These are phyloP conservation scores for Pelargonium cotyledonis DNA, from an alignment of 441 rosid genomes.

Conservation along the genomic window DNA sequence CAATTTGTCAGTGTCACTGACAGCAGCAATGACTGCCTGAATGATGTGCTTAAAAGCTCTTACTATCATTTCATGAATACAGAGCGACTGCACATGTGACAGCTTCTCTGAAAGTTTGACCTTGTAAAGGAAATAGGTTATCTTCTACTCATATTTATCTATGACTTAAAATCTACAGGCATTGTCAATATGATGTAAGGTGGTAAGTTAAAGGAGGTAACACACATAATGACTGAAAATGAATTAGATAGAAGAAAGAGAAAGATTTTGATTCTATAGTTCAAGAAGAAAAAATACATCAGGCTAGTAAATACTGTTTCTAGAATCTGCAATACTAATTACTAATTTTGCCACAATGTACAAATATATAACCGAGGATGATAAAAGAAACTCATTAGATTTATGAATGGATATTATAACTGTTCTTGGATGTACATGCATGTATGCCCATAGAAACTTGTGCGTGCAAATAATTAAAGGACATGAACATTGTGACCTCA, in stretches of 20 bases:
- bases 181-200: not conserved
- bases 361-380: not conserved
- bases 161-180: not conserved
- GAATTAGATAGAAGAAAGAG: not conserved
- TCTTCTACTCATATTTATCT: not conserved
- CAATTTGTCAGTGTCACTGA: slow-evolving; percentile 42
- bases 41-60: slow-evolving; percentile 75
- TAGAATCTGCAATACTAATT: not conserved
- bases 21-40: slow-evolving; percentile 68
- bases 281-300: not conserved
- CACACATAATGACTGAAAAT: not conserved
- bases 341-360: not conserved
- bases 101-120: slow-evolving; percentile 75
- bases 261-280: not conserved
- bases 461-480: not conserved
- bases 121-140: slow-evolving; percentile 27
- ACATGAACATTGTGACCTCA: not conserved
- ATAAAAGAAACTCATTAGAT: not conserved
- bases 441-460: not conserved
- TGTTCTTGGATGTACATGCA: not conserved
- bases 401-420: not conserved
- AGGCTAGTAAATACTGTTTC: not conserved
- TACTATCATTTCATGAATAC: slow-evolving; percentile 73
- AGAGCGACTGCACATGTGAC: slow-evolving; percentile 76
- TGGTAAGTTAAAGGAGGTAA: slow-evolving; percentile 6